Evolutionary conservation across 352 stramenopile genomes (phyloP).

Genomic region (Globisporangium canariense): DNA sequence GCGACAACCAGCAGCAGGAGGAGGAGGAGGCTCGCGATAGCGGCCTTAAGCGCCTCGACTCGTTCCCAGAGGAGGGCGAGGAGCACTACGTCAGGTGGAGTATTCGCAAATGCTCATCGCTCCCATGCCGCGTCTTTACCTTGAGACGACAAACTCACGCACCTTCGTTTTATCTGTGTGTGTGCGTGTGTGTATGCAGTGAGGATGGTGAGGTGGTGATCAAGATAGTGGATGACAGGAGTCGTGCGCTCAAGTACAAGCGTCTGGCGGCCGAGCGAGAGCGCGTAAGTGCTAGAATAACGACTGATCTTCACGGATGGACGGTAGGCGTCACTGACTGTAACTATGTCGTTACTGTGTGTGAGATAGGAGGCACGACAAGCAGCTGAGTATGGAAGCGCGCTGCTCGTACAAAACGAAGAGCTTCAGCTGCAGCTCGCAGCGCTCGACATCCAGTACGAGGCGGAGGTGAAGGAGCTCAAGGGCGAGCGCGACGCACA

Average conservation of each 20-base stretch:
- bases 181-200: conserved; percentile 19
- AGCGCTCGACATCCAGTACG: conserved; percentile 69
- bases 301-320: background rate
- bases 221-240: conserved; percentile 46
- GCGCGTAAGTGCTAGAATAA: conserved; percentile 20
- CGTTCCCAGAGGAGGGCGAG: conserved; percentile 40
- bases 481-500: conserved; percentile 55
- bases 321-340: background rate
- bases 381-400: conserved; percentile 74
- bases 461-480: conserved; percentile 61
- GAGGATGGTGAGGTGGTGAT: conserved; percentile 56
- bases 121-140: background rate
- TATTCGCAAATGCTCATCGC: background rate
- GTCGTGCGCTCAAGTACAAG: conserved; percentile 37
- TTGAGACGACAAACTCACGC: background rate
- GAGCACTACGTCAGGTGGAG: conserved; percentile 67
- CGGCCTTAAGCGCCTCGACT: conserved; percentile 33
- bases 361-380: conserved; percentile 58
- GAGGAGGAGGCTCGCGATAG: background rate
- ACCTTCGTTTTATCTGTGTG: background rate
- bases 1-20: background rate
- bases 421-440: conserved; percentile 68
- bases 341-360: background rate
- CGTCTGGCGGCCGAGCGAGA: conserved; percentile 52
- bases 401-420: conserved; percentile 73